phyloP scores from a whole-genome alignment of 2,329 filamentous ascomycete genomes.

The Ampelomyces quisqualis region DNA sequence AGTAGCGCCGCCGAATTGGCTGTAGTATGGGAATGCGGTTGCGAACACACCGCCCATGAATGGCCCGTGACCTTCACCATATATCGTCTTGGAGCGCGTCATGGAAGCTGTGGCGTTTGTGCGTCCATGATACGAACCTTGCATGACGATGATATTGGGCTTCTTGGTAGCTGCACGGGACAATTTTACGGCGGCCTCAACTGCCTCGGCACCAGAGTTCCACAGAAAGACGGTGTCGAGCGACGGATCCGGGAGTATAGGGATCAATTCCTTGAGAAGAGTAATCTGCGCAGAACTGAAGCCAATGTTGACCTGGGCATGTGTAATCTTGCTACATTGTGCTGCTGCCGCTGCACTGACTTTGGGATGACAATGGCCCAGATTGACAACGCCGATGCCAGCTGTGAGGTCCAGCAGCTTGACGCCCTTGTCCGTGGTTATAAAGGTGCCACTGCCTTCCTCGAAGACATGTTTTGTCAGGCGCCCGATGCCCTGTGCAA shows the following conservation, averaged over 20 bases:
- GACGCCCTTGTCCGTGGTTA: slow-evolving; percentile 34
- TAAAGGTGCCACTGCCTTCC: slow-evolving; percentile 31
- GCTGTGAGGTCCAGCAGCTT: slow-evolving; percentile 35
- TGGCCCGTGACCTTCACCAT: slow-evolving; percentile 33
- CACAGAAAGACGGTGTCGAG: slow-evolving; percentile 34
- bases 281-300: slow-evolving; percentile 33
- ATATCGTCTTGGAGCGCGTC: slow-evolving; percentile 35
- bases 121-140: slow-evolving; percentile 34
- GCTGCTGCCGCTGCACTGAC: slow-evolving; percentile 32
- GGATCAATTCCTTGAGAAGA: slow-evolving; percentile 30
- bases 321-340: slow-evolving; percentile 35
- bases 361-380: slow-evolving; percentile 36
- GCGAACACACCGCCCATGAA: slow-evolving; percentile 35
- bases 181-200: slow-evolving; percentile 33
- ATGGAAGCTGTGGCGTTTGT: slow-evolving; percentile 34
- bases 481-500: slow-evolving; percentile 34
- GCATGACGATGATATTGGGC: slow-evolving; percentile 37
- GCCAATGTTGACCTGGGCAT: slow-evolving; percentile 35
- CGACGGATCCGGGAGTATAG: slow-evolving; percentile 31
- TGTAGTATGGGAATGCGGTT: slow-evolving; percentile 35
- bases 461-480: slow-evolving; percentile 37
- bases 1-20: slow-evolving; percentile 26
- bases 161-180: slow-evolving; percentile 34
- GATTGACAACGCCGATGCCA: slow-evolving; percentile 33
- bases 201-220: slow-evolving; percentile 35